Evolutionary conservation across 345 rosid genomes (phyloP).

Genomic region (Pelargonium nanum): DNA sequence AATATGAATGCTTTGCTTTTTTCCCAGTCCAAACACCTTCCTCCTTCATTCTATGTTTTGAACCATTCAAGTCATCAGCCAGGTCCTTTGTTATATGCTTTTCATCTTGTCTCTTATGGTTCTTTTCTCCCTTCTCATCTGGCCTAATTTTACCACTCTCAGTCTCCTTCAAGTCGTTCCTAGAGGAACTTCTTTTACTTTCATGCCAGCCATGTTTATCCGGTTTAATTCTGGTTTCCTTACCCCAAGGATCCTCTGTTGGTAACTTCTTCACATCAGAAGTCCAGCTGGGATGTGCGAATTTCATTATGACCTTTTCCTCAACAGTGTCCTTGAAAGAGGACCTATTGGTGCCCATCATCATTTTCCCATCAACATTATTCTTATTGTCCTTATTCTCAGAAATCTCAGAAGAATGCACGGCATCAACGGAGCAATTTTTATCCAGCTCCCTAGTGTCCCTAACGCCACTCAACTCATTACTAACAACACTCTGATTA

Average conservation of each 20-base stretch:
- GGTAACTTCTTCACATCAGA: constrained; percentile 16
- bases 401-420: constrained; percentile 2
- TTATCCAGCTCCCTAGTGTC: constrained; percentile 8
- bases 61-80: constrained; percentile 28
- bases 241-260: constrained; percentile 23
- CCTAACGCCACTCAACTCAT: constrained; percentile 10
- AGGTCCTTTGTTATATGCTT: constrained; percentile 41
- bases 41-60: constrained; percentile 38
- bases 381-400: constrained; percentile 8
- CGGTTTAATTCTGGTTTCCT: constrained; percentile 26
- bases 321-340: constrained; percentile 16
- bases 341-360: constrained; percentile 17
- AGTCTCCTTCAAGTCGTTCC: constrained; percentile 26
- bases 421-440: background rate
- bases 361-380: constrained; percentile 18
- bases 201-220: constrained; percentile 30
- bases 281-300: constrained; percentile 17
- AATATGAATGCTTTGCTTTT: constrained; percentile 31
- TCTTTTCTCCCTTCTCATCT: constrained; percentile 28
- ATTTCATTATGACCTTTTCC: constrained; percentile 11
- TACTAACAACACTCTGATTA: constrained; percentile 11
- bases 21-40: constrained; percentile 27
- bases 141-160: constrained; percentile 17
- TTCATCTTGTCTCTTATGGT: constrained; percentile 29
- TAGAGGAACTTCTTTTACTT: constrained; percentile 28